These are phyloP conservation scores for Amanita pseudoporphyria DNA, from an alignment of 768 basidiomycete genomes.

Conservation along the genomic window DNA sequence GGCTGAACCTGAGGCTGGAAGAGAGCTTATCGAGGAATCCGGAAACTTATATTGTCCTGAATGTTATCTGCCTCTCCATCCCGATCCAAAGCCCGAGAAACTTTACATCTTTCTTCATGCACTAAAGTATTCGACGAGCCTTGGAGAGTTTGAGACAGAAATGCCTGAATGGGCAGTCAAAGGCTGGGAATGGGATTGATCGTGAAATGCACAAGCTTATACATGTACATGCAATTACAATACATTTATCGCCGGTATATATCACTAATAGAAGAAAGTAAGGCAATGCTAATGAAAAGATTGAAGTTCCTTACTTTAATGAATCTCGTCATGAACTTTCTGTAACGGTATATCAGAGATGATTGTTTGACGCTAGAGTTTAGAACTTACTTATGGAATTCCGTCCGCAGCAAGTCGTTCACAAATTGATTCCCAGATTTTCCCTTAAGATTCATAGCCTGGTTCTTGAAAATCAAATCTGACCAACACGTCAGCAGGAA, in stretches of 20 bases:
- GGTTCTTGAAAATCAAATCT: conserved; percentile 99
- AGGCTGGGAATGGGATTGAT: conserved; percentile 58
- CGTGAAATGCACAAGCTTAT: background rate
- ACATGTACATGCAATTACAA: conserved; percentile 1
- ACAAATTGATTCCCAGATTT: conserved; percentile 77
- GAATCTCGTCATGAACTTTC: conserved; percentile 90
- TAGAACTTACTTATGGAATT: conserved; percentile 70
- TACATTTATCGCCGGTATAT: conserved; percentile 13
- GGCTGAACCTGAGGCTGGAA: conserved; percentile 16
- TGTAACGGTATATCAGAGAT: conserved; percentile 18
- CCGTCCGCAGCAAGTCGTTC: conserved; percentile 89
- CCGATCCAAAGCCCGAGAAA: conserved; percentile 87
- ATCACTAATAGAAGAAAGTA: conserved; percentile 3
- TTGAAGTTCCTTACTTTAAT: conserved; percentile 52
- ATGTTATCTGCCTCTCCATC: conserved; percentile 88
- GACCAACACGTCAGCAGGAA: conserved; percentile 5
- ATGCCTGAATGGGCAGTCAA: conserved; percentile 85
- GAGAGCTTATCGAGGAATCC: conserved; percentile 17
- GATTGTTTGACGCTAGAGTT: background rate
- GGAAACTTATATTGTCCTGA: conserved; percentile 70
- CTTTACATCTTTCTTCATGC: conserved; percentile 97
- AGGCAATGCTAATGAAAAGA: conserved; percentile 1
- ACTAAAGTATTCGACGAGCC: conserved; percentile 67
- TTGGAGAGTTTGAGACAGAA: conserved; percentile 78
- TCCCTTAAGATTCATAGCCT: conserved; percentile 50